These are phyloP conservation scores for Debaryomyces nepalensis DNA, from an alignment of 1,139 yeast genomes.

Conservation along the genomic window DNA sequence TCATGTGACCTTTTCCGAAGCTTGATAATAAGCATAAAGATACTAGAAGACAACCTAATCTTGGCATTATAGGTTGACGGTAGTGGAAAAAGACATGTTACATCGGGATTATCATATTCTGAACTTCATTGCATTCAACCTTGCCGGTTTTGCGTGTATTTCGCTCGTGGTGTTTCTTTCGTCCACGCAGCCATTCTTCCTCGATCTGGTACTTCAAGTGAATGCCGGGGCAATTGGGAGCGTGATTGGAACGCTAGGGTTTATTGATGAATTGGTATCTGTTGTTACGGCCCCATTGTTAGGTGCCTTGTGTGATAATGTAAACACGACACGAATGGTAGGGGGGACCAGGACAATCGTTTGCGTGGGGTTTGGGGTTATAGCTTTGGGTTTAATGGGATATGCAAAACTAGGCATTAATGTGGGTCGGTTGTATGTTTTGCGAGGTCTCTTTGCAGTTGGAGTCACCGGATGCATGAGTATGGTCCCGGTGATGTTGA, in stretches of 20 bases:
- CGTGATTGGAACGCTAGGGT: constrained; percentile 63
- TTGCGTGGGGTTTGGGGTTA: constrained; percentile 49
- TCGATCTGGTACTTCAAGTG: constrained; percentile 58
- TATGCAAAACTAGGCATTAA: constrained; percentile 43
- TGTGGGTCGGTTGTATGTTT: constrained; percentile 51
- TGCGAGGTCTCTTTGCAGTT: constrained; percentile 60
- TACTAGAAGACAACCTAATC: no score
- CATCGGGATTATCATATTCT: constrained; percentile 19
- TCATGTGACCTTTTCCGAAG: constrained; percentile 6
- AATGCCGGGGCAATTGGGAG: constrained; percentile 51
- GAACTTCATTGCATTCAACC: constrained; percentile 31
- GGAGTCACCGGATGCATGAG: constrained; percentile 61
- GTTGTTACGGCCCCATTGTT: constrained; percentile 62
- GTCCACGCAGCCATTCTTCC: constrained; percentile 70
- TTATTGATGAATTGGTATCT: constrained; percentile 63
- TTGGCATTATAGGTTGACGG: no score
- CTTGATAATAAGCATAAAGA: no score
- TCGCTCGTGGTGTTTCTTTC: constrained; percentile 68
- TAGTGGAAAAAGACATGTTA: constrained; percentile 1
- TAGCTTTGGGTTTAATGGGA: constrained; percentile 52
- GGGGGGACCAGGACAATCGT: constrained; percentile 61
- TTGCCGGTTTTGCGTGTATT: constrained; percentile 54
- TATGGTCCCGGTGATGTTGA: constrained; percentile 53
- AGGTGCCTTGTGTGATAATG: constrained; percentile 66
- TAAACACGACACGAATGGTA: constrained; percentile 25